A percentile compares a stretch with the other conserved stretches of the same genome.
These are phyloP conservation scores for Vaccinium vitisidaea DNA, from an alignment of 148 eudicot species.

Conservation along the genomic window DNA sequence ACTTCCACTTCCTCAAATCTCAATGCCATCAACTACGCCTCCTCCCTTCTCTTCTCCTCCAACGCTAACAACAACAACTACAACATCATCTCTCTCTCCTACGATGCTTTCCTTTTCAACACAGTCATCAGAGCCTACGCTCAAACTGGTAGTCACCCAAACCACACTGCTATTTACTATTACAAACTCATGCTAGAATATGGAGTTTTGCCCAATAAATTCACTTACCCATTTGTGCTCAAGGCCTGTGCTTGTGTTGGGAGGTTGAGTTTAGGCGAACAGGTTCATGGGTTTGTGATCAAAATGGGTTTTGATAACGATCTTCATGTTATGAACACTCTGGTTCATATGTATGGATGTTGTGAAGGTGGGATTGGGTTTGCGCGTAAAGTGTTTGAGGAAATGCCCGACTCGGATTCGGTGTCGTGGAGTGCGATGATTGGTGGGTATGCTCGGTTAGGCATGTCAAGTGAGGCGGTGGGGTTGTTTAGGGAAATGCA, in stretches of 20 bases:
- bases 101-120: constrained; percentile 65
- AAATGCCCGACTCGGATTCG: constrained; percentile 47
- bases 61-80: constrained; percentile 14
- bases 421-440: constrained; percentile 64
- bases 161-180: constrained; percentile 26
- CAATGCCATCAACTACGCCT: constrained; percentile 41
- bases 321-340: constrained; percentile 51
- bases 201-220: constrained; percentile 56
- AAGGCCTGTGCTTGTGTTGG: constrained; percentile 64
- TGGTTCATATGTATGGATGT: constrained; percentile 63
- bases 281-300: constrained; percentile 54
- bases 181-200: constrained; percentile 36
- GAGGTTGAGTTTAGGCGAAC: constrained; percentile 40
- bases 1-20: constrained; percentile 44
- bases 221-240: constrained; percentile 64
- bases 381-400: constrained; percentile 59
- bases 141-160: constrained; percentile 23
- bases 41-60: constrained; percentile 40
- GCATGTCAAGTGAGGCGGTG: constrained; percentile 42
- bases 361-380: constrained; percentile 35
- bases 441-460: constrained; percentile 50
- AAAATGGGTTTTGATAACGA: constrained; percentile 50
- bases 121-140: constrained; percentile 53
- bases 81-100: constrained; percentile 10
- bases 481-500: constrained; percentile 63